These are phyloP conservation scores for Euphorbia corollata DNA, from an alignment of 441 rosid species.

Conservation along the genomic window DNA sequence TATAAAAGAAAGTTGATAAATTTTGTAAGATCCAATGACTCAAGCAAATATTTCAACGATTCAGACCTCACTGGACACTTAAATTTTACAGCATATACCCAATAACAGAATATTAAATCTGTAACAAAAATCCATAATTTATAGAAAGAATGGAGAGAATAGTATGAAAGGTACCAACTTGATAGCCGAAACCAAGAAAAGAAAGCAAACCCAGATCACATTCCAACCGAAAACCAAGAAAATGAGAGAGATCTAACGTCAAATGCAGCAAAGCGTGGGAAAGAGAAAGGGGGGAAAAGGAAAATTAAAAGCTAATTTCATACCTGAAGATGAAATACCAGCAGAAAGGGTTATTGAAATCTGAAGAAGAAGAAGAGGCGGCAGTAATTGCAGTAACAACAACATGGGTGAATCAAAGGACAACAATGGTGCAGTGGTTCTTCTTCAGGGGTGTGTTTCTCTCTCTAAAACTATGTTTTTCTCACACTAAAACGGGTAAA, in stretches of 20 bases:
- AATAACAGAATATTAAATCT: constrained; percentile 16
- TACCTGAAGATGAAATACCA: constrained; percentile 26
- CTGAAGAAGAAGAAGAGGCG: constrained; percentile 23
- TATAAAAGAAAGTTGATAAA: constrained; percentile 7
- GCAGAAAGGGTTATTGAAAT: constrained; percentile 15
- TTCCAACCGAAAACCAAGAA: constrained; percentile 21
- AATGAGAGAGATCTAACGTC: constrained; percentile 39
- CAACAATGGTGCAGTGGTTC: constrained; percentile 7
- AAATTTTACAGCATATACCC: neutral
- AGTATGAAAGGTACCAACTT: constrained; percentile 16
- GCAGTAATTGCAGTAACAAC: constrained; percentile 4
- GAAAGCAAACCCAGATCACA: constrained; percentile 29
- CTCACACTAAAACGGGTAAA: constrained; percentile 14
- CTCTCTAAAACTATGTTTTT: constrained; percentile 9
- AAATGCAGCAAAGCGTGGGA: neutral
- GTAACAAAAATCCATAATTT: neutral
- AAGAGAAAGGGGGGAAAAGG: constrained; percentile 10
- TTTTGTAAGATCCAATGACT: constrained; percentile 26
- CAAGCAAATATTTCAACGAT: constrained; percentile 17
- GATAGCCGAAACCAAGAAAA: constrained; percentile 21
- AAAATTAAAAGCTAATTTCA: neutral
- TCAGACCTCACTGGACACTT: constrained; percentile 6
- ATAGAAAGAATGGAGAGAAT: constrained; percentile 13
- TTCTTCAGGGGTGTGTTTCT: constrained; percentile 5
- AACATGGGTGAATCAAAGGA: constrained; percentile 17